Percentiles rank a stretch among this genome's conserved stretches.
These are phyloP conservation scores for Neophaeococcomyces mojaviensis DNA, from an alignment of 2,329 filamentous ascomycete genomes.

Conservation along the genomic window DNA sequence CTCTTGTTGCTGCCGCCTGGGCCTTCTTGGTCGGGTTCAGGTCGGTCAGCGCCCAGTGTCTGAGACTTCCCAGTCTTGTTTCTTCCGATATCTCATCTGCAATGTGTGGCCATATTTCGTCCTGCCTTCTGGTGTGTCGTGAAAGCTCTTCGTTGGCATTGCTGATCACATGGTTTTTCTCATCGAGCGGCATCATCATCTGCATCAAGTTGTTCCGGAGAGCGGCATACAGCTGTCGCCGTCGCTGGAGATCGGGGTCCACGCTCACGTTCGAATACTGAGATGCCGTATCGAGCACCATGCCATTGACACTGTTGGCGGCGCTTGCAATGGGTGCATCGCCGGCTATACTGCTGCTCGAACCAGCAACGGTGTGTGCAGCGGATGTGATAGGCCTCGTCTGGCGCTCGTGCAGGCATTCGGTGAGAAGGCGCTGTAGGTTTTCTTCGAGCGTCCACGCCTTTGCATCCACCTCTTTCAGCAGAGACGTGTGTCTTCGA, in stretches of 20 bases:
- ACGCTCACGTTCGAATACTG: slow-evolving; percentile 15
- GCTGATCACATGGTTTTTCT: slow-evolving; percentile 94
- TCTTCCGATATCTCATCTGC: slow-evolving; percentile 89
- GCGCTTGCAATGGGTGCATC: slow-evolving; percentile 15
- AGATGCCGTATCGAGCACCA: slow-evolving; percentile 17
- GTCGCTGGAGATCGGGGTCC: slow-evolving; percentile 17
- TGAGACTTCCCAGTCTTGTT: slow-evolving; percentile 81
- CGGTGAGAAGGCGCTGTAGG: slow-evolving; percentile 64
- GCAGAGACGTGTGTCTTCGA: slow-evolving; percentile 85
- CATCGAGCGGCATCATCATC: slow-evolving; percentile 83
- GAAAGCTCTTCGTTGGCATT: slow-evolving; percentile 85
- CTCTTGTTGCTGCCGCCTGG: slow-evolving; percentile 47
- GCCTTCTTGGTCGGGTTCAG: slow-evolving; percentile 58
- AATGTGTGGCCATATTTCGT: slow-evolving; percentile 79
- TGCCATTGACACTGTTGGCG: slow-evolving; percentile 16
- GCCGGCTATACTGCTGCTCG: slow-evolving; percentile 9
- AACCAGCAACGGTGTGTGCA: slow-evolving; percentile 13
- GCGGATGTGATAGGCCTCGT: slow-evolving; percentile 9
- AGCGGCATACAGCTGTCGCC: slow-evolving; percentile 67
- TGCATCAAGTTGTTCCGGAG: slow-evolving; percentile 71
- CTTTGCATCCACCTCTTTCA: slow-evolving; percentile 98
- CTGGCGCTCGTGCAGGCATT: slow-evolving; percentile 27
- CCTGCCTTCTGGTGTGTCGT: slow-evolving; percentile 74
- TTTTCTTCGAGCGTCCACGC: slow-evolving; percentile 80
- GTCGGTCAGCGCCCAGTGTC: slow-evolving; percentile 92